Base-by-base conservation (phyloP, 2,329 filamentous ascomycete genomes). In the Fusarium compactum region DNA sequence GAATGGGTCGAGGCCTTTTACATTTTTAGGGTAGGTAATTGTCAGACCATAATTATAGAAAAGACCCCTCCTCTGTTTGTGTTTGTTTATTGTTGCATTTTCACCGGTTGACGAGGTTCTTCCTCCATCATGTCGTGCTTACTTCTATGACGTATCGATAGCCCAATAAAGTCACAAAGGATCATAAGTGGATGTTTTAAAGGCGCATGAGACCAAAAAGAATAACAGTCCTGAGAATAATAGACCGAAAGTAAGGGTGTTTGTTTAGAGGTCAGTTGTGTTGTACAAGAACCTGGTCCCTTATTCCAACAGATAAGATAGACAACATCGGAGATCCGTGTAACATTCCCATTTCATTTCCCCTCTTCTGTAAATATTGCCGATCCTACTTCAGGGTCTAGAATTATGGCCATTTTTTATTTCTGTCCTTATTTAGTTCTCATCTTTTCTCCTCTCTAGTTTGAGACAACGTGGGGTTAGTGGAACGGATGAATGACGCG, bases 61-160 rank as follows among this genome's bases (percentile, higher is more conserved):
- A 38, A 38, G 9, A n/a, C 18, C 34, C 34, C 34, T n/a, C 34
- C 18, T 11, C 34, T 38, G 18, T 11, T 38, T 7, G 11, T 29
- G 29, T 47, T 38, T 44, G 38, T 43, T 15, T 30, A 11, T 24
- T 30, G 14, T 29, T 20, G 34, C 18, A n/a, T 38, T 53, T 67
- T 50, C 63, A 71, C 58, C 45, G 29, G 32, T 29, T 27, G 40
- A 46, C 4, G 45, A 29, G 24, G 34, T 41, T 52, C n/a, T 27
- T 52, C n/a, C 41, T 24, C 25, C 14, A 29, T 16, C 20, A 7
- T 27, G 24, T 52, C 20, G 12, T 44, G 44, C 51, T 54, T 63
- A 48, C 43, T 22, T 70, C 65, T 59, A 71, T 71, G 69, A 72
- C 69, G 69, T 71, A 44, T 63, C 30, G 43, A 72, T 29, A 8